Percentiles rank a stretch among this genome's conserved stretches.
These are phyloP conservation scores for Adansonia grandidieri DNA, from an alignment of 441 rosid species.

Conservation along the genomic window DNA sequence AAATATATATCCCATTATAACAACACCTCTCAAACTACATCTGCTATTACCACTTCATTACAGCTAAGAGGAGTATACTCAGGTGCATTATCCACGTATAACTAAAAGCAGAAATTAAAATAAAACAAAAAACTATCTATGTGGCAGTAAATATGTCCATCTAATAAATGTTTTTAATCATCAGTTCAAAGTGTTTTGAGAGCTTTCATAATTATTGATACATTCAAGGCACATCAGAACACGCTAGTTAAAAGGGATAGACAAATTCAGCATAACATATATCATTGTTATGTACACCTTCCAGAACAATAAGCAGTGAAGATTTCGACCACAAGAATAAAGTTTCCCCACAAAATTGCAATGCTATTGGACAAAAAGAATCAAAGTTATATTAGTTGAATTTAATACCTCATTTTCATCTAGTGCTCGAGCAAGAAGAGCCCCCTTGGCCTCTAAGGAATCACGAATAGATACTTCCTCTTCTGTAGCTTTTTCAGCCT, in stretches of 20 bases:
- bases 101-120: background rate
- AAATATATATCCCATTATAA: background rate
- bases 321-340: constrained; percentile 1
- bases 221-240: constrained; percentile 3
- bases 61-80: background rate
- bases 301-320: background rate
- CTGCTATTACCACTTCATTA: constrained; percentile 1
- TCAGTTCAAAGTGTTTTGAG: background rate
- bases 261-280: background rate
- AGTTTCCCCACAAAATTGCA: background rate
- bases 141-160: background rate
- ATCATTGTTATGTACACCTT: constrained; percentile 1
- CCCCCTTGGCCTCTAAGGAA: constrained; percentile 84
- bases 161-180: background rate
- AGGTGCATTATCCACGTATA: background rate
- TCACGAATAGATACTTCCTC: constrained; percentile 69
- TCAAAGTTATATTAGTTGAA: background rate
- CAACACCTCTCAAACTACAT: background rate
- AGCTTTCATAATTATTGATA: background rate
- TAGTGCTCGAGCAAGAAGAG: constrained; percentile 84
- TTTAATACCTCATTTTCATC: constrained; percentile 83
- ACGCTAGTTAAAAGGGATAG: background rate
- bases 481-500: constrained; percentile 71
- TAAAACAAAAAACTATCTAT: background rate
- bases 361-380: background rate